phyloP scores from a whole-genome alignment of 345 rosid genomes.

The Gossypium ekmanianum region DNA sequence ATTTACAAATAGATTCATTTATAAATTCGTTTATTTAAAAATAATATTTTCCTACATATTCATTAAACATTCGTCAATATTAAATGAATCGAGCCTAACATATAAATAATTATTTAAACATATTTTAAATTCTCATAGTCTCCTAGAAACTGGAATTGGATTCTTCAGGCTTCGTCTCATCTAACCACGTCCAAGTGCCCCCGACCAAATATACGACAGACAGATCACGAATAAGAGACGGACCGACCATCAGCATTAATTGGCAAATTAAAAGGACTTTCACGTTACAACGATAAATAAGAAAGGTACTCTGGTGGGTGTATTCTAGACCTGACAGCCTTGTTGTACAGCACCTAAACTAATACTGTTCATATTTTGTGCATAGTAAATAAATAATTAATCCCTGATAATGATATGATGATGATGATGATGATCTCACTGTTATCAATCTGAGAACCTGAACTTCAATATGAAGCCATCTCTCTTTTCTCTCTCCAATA shows the following conservation, averaged over 20 bases:
- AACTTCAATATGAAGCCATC: not conserved
- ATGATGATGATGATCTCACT: constrained; percentile 15
- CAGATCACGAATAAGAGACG: not conserved
- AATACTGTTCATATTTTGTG: not conserved
- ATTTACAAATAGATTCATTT: too few relatives aligned
- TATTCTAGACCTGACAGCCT: not conserved
- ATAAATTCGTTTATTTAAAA: too few relatives aligned
- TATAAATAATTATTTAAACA: too few relatives aligned
- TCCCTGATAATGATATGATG: not conserved
- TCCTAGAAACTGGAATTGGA: too few relatives aligned
- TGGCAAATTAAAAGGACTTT: not conserved
- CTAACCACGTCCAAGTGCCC: too few relatives aligned
- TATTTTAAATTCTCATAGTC: too few relatives aligned
- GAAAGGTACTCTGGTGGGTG: not conserved
- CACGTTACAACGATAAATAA: not conserved
- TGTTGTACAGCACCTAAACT: not conserved
- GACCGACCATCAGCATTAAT: not conserved
- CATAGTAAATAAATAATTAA: not conserved
- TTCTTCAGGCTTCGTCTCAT: too few relatives aligned
- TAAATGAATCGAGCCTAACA: too few relatives aligned
- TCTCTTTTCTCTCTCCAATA: not conserved
- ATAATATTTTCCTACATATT: too few relatives aligned
- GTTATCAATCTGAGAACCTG: constrained; percentile 12
- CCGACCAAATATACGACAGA: not conserved
- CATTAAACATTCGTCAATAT: too few relatives aligned